Conservation (phyloP, 2,329 filamentous ascomycete species). For the Tolypocladium paradoxum region DNA sequence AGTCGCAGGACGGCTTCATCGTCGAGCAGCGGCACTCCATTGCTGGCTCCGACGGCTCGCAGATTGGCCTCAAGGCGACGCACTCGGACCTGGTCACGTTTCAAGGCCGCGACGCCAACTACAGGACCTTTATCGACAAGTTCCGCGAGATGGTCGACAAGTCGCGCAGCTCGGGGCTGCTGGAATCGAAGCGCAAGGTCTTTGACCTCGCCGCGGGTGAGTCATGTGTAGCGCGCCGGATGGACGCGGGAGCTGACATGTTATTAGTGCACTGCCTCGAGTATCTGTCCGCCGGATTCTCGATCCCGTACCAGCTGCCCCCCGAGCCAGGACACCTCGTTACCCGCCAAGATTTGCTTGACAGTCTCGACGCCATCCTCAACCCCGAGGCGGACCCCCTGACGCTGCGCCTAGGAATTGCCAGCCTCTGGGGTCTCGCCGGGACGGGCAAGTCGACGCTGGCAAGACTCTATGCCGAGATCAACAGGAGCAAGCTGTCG, state of each 20-base stretch:
- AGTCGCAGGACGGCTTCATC: conserved; percentile 12
- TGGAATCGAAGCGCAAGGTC: conserved; percentile 10
- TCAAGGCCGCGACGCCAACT: conserved; percentile 13
- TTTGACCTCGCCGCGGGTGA: conserved; percentile 9
- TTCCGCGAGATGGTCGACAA: conserved; percentile 12
- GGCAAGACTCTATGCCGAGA: conserved; percentile 12
- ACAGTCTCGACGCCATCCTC: conserved; percentile 8
- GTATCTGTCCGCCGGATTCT: conserved; percentile 9
- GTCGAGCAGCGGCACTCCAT: conserved; percentile 14
- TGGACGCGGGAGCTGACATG: neutral
- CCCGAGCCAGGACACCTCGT: conserved; percentile 7
- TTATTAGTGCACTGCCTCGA: conserved; percentile 7
- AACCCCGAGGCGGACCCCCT: conserved; percentile 1
- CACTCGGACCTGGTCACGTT: conserved; percentile 14
- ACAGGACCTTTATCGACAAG: conserved; percentile 10
- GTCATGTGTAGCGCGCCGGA: neutral
- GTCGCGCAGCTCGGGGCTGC: conserved; percentile 4
- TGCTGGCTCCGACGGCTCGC: conserved; percentile 12
- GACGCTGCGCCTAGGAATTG: conserved; percentile 9
- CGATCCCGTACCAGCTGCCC: conserved; percentile 7
- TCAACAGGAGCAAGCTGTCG: conserved; percentile 9
- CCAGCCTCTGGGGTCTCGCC: conserved; percentile 10
- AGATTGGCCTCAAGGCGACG: conserved; percentile 10
- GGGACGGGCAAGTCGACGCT: conserved; percentile 14
- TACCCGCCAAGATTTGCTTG: conserved; percentile 8